Evolutionary conservation across 1,139 yeast species (phyloP).

Genomic region (Zhuliangozyma blackwelliae): DNA sequence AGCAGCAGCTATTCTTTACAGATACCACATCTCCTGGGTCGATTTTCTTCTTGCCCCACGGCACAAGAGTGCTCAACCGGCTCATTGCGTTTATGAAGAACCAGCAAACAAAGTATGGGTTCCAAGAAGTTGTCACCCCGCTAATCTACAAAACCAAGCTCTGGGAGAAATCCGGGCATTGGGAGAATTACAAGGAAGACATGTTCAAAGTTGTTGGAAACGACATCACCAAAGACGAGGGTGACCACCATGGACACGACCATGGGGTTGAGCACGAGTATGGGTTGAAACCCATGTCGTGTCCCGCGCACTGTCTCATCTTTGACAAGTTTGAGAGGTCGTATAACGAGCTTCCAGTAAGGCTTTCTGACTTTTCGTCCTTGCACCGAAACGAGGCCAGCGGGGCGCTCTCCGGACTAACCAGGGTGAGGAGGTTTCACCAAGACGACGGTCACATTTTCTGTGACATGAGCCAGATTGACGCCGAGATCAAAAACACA

Average conservation of each 20-base stretch:
- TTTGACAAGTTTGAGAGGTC: slow-evolving; percentile 81
- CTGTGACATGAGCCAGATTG: slow-evolving; percentile 80
- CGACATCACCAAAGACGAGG: slow-evolving; percentile 31
- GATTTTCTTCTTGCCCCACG: slow-evolving; percentile 85
- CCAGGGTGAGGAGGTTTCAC: slow-evolving; percentile 94
- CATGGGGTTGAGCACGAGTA: slow-evolving; percentile 44
- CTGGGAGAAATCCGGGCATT: slow-evolving; percentile 94
- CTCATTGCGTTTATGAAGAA: slow-evolving; percentile 76
- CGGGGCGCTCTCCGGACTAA: slow-evolving; percentile 91
- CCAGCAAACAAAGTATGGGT: slow-evolving; percentile 79
- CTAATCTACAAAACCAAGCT: slow-evolving; percentile 77
- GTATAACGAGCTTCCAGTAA: slow-evolving; percentile 82
- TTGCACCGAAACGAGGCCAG: slow-evolving; percentile 93
- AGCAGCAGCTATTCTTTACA: slow-evolving; percentile 70
- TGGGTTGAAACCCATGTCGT: slow-evolving; percentile 96
- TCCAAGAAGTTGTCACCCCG: slow-evolving; percentile 91
- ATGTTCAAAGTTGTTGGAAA: slow-evolving; percentile 78
- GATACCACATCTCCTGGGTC: slow-evolving; percentile 86
- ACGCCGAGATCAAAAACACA: slow-evolving; percentile 70
- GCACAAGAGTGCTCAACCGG: slow-evolving; percentile 79
- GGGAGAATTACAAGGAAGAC: slow-evolving; percentile 92
- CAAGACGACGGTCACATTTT: slow-evolving; percentile 99
- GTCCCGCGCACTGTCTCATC: slow-evolving; percentile 95
- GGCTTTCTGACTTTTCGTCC: slow-evolving; percentile 90
- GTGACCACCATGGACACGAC: slow-evolving; percentile 7